Percentiles rank a stretch among this genome's conserved stretches.
These are phyloP conservation scores for Verruconis gallopava DNA, from an alignment of 2,329 filamentous ascomycete genomes.

Conservation along the genomic window DNA sequence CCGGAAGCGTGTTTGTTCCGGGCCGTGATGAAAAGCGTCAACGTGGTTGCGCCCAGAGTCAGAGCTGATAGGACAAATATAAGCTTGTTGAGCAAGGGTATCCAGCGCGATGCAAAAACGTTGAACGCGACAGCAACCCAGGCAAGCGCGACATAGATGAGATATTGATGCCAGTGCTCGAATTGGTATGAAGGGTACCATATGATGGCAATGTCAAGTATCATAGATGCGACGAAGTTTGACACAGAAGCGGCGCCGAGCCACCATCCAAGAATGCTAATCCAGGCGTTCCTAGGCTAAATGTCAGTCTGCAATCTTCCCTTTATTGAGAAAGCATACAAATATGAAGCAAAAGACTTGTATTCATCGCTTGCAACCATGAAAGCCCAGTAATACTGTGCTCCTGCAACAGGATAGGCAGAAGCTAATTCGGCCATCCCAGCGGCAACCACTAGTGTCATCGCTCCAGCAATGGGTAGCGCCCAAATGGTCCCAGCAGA, in stretches of 20 bases:
- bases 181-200: not conserved
- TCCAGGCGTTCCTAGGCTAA: not conserved
- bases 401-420: not conserved
- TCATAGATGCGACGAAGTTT: not conserved
- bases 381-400: not conserved
- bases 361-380: not conserved
- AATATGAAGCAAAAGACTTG: not conserved
- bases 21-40: not conserved
- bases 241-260: not conserved
- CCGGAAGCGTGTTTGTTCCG: not conserved
- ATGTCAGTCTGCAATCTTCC: no score
- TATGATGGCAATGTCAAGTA: not conserved
- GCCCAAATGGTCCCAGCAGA: not conserved
- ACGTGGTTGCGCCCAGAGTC: not conserved
- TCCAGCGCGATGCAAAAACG: not conserved
- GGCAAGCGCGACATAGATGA: not conserved
- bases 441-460: not conserved
- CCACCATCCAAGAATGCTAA: not conserved
- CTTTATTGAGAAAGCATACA: no score
- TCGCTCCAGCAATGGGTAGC: not conserved
- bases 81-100: not conserved
- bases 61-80: not conserved
- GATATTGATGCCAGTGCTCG: not conserved
- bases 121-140: not conserved
- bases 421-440: not conserved